phyloP scores from a whole-genome alignment of 1,284 basidiomycete genomes.

The Serendipita sp. region DNA sequence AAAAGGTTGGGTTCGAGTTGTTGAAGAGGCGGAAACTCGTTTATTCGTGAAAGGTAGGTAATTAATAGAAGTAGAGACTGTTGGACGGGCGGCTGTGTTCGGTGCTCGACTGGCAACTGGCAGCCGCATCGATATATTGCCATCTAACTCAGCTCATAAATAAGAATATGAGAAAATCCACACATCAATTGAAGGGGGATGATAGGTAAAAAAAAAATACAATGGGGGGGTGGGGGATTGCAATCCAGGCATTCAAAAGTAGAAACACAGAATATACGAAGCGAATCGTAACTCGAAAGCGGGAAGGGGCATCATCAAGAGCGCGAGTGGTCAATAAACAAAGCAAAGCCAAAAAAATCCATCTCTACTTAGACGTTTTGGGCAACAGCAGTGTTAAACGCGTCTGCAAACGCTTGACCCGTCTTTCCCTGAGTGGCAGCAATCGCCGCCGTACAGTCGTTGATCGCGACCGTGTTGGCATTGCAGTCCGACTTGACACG shows the following conservation, averaged over 20 bases:
- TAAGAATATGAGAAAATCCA: neutral
- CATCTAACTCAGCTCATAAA: too few relatives aligned
- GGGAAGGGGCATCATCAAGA: neutral
- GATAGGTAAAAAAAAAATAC: neutral
- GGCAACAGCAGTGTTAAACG: slow-evolving; percentile 41
- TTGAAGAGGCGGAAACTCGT: too few relatives aligned
- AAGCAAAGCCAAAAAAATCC: neutral
- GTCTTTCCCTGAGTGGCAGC: slow-evolving; percentile 29
- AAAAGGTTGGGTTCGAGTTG: too few relatives aligned
- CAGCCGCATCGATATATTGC: slow-evolving; percentile 73
- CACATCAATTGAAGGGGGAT: neutral
- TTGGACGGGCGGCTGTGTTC: too few relatives aligned
- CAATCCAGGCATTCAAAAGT: neutral
- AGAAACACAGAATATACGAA: neutral
- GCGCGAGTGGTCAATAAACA: neutral
- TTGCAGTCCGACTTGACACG: slow-evolving; percentile 35
- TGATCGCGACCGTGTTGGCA: slow-evolving; percentile 36
- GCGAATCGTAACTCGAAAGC: neutral
- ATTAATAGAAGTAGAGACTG: too few relatives aligned
- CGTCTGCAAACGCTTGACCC: slow-evolving; percentile 37
- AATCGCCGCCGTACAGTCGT: slow-evolving; percentile 31
- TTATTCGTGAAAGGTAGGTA: too few relatives aligned
- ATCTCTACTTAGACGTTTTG: neutral
- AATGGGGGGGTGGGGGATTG: too few relatives aligned
- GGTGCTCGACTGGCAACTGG: slow-evolving; percentile 81